These are phyloP conservation scores for Taxillus chinensis DNA, from an alignment of 164 flowering plant genomes.

Conservation along the genomic window DNA sequence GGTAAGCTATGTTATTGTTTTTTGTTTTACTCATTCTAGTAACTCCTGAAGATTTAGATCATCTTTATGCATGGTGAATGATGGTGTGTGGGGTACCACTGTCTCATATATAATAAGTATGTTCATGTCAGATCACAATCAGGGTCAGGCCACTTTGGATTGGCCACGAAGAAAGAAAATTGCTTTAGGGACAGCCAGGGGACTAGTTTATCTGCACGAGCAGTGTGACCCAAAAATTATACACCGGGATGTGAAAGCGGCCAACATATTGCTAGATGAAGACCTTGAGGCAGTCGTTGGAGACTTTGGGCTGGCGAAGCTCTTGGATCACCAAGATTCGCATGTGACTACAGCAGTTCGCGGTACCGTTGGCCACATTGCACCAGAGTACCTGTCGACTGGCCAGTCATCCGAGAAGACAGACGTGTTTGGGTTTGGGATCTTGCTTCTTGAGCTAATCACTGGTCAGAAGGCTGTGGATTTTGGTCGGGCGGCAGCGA, in stretches of 20 bases:
- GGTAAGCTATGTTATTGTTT: slow-evolving; percentile 26
- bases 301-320: slow-evolving; percentile 87
- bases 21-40: too few relatives aligned
- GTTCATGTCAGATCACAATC: slow-evolving; percentile 36
- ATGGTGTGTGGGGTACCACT: too few relatives aligned
- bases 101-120: not conserved
- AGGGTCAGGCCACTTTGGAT: slow-evolving; percentile 58
- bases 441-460: slow-evolving; percentile 72
- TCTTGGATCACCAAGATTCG: slow-evolving; percentile 74
- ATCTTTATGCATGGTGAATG: too few relatives aligned
- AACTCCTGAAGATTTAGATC: too few relatives aligned
- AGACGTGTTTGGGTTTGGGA: slow-evolving; percentile 82
- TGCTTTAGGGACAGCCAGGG: slow-evolving; percentile 81
- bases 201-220: slow-evolving; percentile 69
- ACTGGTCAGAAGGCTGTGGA: slow-evolving; percentile 80
- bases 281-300: slow-evolving; percentile 87
- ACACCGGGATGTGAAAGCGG: slow-evolving; percentile 90
- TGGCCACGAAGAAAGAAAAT: slow-evolving; percentile 68
- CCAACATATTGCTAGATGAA: slow-evolving; percentile 76
- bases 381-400: slow-evolving; percentile 79
- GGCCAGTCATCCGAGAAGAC: slow-evolving; percentile 89
- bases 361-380: slow-evolving; percentile 89
- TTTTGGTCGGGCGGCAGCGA: slow-evolving; percentile 54
- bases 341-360: slow-evolving; percentile 89
- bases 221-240: slow-evolving; percentile 86